Evolutionary conservation across 2,329 filamentous ascomycete species (phyloP).

Genomic region (Colletotrichum sp.): DNA sequence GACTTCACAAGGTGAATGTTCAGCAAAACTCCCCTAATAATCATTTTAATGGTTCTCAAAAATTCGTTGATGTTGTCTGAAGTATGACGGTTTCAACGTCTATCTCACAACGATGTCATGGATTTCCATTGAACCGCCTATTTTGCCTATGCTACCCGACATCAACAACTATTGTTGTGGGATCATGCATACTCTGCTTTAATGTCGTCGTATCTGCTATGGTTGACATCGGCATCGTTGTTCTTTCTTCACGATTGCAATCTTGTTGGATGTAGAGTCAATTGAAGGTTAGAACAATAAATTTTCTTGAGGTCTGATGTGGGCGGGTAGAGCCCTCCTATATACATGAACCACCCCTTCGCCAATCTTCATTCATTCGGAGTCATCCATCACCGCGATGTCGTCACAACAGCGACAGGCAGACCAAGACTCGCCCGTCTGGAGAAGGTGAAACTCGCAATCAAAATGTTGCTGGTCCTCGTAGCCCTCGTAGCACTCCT

Average conservation of each 20-base stretch:
- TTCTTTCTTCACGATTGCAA: neutral
- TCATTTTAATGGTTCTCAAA: too few relatives aligned
- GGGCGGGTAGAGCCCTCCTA: neutral
- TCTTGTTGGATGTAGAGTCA: fast-evolving
- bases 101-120: neutral
- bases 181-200: neutral
- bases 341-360: neutral
- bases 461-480: too few relatives aligned
- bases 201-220: neutral
- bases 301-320: neutral
- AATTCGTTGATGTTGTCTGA: too few relatives aligned
- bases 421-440: neutral
- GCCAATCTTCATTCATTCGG: neutral
- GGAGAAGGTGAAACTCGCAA: neutral
- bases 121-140: fast-evolving
- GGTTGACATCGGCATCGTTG: neutral
- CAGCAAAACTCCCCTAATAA: too few relatives aligned
- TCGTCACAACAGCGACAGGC: neutral
- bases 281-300: neutral
- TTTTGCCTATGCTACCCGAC: fast-evolving
- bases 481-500: too few relatives aligned
- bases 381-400: neutral
- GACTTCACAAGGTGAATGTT: too few relatives aligned
- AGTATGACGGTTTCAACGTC: too few relatives aligned
- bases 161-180: fast-evolving